A percentile compares a stretch with the other conserved stretches of the same genome.
These are phyloP conservation scores for Pinus tabuliformis DNA, from an alignment of 75 land plant genomes.

Conservation along the genomic window DNA sequence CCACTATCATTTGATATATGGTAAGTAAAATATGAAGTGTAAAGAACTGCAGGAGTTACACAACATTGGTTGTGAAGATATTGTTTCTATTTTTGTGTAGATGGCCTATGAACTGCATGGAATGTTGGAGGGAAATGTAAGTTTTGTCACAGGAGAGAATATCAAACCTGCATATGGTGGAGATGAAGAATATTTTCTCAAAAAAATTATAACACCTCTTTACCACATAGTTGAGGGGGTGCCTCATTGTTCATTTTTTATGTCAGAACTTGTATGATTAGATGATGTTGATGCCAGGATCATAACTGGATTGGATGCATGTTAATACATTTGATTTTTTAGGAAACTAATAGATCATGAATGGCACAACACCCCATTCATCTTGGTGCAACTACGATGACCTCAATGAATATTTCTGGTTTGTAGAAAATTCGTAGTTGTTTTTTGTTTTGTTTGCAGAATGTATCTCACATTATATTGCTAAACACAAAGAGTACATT, in stretches of 20 bases:
- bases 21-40: background rate
- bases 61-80: background rate
- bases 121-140: conserved; percentile 89
- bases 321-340: too few species aligned
- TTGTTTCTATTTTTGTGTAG: conserved; percentile 30
- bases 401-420: too few species aligned
- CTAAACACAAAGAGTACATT: too few species aligned
- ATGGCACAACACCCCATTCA: too few species aligned
- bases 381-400: too few species aligned
- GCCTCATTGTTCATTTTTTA: background rate
- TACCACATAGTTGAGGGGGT: conserved; percentile 86
- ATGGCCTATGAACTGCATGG: conserved; percentile 98
- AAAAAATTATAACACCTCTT: conserved; percentile 84
- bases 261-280: too few species aligned
- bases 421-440: too few species aligned
- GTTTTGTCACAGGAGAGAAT: conserved; percentile 88
- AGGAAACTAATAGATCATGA: too few species aligned
- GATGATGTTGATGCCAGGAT: too few species aligned
- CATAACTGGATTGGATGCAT: background rate
- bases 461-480: too few species aligned
- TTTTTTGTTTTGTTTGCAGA: too few species aligned
- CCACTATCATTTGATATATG: too few species aligned
- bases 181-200: conserved; percentile 86
- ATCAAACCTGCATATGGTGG: conserved; percentile 98
- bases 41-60: background rate